Evolutionary conservation across 352 stramenopile genomes (phyloP), one percentile per base, ranked within the genome.

Genomic region (Globisporangium polare): DNA sequence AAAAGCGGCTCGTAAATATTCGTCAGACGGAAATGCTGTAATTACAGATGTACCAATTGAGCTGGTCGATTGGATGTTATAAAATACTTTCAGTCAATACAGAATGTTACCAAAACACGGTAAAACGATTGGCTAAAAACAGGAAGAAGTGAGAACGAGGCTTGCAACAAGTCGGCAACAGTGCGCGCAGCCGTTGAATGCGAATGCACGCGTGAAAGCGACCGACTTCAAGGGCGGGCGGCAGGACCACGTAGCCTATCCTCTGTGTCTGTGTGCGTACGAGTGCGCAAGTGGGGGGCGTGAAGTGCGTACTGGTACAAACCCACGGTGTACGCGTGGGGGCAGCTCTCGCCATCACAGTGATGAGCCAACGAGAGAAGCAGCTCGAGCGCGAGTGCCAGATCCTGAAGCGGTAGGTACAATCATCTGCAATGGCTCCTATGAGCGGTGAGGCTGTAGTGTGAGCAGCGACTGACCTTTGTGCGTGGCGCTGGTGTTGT

Each of bases 311-410:
- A 39, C 9, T 9, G 33, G 33, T 13, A 39, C 12, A 39, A 39
- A 9, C 10, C 33, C 8, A 39, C 13, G 33, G 1, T 37, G 35
- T 18, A 12, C 29, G 18, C 20, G 18, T 27, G 35, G 37, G 35
- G 22, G 37, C 10, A 20, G 24, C 35, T 49, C n/a, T 22, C 6
- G 27, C 31, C 27, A 2, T 12, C 15, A 35, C 37, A 33, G 7
- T 33, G 17, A 60, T 65, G 60, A 53, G 31, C 33, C 39, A 59
- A 46, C 60, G 64, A 22, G 74, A 83, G 65, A 35, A 70, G 54
- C n/a, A 70, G 52, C 59, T 80, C 18, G 72, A 80, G 59, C 58
- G 15, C 58, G 74, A 83, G 58, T 77, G 69, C 45, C 42, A 53
- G 22, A 54, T 67, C 53, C 69, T 83, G 42, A 69, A 66, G 26